Evolutionary conservation across 129 eudicot species (phyloP).

Genomic region (Oenanthe sinensis): DNA sequence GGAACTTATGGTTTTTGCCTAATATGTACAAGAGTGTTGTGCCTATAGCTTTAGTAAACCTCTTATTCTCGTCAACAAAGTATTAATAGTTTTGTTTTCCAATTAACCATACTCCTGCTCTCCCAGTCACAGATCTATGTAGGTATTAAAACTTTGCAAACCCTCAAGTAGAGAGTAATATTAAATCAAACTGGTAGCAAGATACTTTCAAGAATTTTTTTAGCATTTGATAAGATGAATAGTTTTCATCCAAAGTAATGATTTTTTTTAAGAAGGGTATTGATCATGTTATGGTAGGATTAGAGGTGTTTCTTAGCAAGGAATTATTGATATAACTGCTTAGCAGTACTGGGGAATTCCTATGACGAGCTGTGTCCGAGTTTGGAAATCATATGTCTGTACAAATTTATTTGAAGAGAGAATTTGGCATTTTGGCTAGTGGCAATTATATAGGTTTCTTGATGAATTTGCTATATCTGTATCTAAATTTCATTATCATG

Average conservation of each 20-base stretch:
- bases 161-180: no score
- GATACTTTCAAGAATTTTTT: no score
- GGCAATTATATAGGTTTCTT: background rate
- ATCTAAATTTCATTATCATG: background rate
- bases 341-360: background rate
- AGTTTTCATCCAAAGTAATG: no score
- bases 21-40: no score
- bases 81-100: no score
- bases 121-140: no score
- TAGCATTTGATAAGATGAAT: no score
- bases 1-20: background rate
- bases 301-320: background rate
- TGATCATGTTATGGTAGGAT: background rate
- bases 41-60: no score
- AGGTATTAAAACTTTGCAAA: no score
- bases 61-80: no score
- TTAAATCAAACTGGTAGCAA: no score
- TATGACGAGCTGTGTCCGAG: background rate
- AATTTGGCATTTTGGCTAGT: background rate
- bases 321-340: background rate
- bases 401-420: background rate
- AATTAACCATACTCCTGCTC: no score
- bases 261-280: background rate
- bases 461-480: background rate
- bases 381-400: background rate